Conservation (phyloP, 345 rosid genomes). For the Boechera retrofracta region DNA sequence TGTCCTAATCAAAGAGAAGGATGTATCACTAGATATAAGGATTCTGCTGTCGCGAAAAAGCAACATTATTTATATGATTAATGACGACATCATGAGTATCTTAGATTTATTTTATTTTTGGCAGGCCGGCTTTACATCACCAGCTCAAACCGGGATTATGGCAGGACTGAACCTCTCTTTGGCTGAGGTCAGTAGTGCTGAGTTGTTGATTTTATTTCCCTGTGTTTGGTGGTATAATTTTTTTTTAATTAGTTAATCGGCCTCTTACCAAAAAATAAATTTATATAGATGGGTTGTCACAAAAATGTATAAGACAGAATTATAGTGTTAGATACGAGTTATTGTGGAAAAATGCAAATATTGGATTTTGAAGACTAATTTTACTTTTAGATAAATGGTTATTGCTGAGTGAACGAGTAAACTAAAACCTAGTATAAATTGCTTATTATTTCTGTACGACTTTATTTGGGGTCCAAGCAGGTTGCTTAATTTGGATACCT, state of each 20-base stretch:
- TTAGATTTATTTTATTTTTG: not conserved
- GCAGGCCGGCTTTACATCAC: constrained; percentile 88
- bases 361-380: not conserved
- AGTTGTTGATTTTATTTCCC: not conserved
- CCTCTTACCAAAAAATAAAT: not conserved
- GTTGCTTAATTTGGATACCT: not conserved
- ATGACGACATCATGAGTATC: not conserved
- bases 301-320: not conserved
- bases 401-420: not conserved
- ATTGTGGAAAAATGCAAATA: not conserved
- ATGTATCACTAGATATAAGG: not conserved
- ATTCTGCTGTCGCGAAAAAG: constrained; percentile 2
- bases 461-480: not conserved
- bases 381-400: not conserved
- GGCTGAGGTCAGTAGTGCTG: constrained; percentile 57
- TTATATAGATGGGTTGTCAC: not conserved
- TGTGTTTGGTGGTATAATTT: not conserved
- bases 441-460: not conserved
- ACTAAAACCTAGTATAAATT: not conserved
- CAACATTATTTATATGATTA: not conserved
- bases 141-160: constrained; percentile 79
- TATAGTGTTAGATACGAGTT: not conserved
- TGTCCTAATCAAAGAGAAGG: constrained; percentile 12
- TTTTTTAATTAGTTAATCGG: not conserved
- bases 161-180: constrained; percentile 64